These are phyloP conservation scores for Buxus sempervirens DNA, from an alignment of 164 flowering plant genomes.

Conservation along the genomic window DNA sequence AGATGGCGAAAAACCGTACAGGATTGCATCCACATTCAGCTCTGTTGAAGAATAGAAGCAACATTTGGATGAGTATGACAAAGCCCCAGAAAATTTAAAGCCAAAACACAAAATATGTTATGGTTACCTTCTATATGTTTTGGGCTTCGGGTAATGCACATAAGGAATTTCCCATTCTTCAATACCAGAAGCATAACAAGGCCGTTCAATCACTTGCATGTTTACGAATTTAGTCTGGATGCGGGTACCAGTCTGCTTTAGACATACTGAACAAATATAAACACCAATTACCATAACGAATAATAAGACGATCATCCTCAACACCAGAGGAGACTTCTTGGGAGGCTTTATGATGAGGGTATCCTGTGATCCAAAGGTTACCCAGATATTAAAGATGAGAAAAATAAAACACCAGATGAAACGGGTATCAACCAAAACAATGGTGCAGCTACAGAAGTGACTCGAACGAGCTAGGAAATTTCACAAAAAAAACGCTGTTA, in stretches of 20 bases:
- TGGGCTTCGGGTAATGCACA: conserved; percentile 61
- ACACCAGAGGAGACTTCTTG: conserved; percentile 43
- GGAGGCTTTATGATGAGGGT: conserved; percentile 35
- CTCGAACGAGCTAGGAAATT: no score
- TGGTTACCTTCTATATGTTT: conserved; percentile 46
- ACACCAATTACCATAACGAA: conserved; percentile 52
- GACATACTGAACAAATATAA: conserved; percentile 48
- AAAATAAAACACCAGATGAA: neutral
- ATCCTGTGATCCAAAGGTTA: conserved; percentile 36
- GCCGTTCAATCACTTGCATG: conserved; percentile 18
- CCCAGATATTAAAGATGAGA: conserved; percentile 1
- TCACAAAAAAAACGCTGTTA: no score
- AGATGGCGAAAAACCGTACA: conserved; percentile 45
- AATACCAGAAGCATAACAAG: conserved; percentile 25
- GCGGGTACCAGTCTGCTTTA: conserved; percentile 35
- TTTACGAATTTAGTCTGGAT: conserved; percentile 20
- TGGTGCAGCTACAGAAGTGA: no score
- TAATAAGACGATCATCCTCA: conserved; percentile 43
- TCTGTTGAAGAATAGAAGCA: conserved; percentile 27
- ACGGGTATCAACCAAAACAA: neutral
- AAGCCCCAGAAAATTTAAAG: neutral
- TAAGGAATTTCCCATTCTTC: conserved; percentile 36
- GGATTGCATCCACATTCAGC: conserved; percentile 49
- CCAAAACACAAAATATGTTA: neutral
- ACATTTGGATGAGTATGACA: neutral